phyloP scores from a whole-genome alignment of 495 filamentous ascomycete species.

The Cairneyella variabilis region DNA sequence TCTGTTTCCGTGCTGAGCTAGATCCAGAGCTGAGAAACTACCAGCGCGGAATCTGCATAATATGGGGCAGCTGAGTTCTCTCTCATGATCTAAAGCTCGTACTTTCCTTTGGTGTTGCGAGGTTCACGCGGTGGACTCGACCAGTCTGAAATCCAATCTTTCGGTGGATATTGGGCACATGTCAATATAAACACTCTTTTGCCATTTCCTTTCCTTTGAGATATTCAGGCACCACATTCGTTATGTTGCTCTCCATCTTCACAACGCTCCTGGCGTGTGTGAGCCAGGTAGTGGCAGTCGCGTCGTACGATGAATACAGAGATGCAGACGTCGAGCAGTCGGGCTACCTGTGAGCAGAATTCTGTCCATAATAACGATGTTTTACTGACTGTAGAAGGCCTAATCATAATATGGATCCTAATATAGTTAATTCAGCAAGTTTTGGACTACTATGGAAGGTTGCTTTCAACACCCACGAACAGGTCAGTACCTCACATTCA shows the following conservation, averaged over 20 bases:
- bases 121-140: too few species aligned
- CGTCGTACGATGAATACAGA: slow-evolving; percentile 10
- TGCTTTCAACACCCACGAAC: slow-evolving; percentile 23
- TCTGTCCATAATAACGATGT: background rate
- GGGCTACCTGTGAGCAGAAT: slow-evolving; percentile 9
- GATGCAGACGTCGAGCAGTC: slow-evolving; percentile 12
- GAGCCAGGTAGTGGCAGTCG: background rate
- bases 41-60: too few species aligned
- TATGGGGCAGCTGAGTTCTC: too few species aligned
- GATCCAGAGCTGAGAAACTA: too few species aligned
- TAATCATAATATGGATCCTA: slow-evolving; percentile 47
- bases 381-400: slow-evolving; percentile 16
- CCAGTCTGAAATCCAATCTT: too few species aligned
- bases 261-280: background rate
- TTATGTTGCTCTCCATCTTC: slow-evolving; percentile 6
- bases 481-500: slow-evolving; percentile 26
- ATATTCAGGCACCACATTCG: slow-evolving; percentile 5
- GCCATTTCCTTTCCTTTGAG: too few species aligned
- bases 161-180: too few species aligned
- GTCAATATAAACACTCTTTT: too few species aligned
- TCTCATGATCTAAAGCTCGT: too few species aligned
- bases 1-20: too few species aligned
- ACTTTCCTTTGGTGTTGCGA: too few species aligned
- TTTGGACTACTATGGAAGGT: slow-evolving; percentile 35
- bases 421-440: slow-evolving; percentile 31